These are phyloP conservation scores for Caloboletus firmus DNA, from an alignment of 1,284 basidiomycete species.

Conservation along the genomic window DNA sequence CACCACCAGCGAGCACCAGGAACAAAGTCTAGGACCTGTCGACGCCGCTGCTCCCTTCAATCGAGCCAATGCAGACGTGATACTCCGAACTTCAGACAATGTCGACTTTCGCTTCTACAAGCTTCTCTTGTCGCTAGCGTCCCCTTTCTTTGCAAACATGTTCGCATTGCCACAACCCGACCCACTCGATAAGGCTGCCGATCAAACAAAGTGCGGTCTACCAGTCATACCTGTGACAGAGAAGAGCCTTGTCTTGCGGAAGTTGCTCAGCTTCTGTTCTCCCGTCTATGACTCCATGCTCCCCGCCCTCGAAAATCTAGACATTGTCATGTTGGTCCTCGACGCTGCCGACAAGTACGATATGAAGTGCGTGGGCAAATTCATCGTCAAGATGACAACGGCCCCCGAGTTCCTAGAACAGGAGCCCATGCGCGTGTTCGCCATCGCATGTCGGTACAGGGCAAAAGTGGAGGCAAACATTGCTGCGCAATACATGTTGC, in stretches of 20 bases:
- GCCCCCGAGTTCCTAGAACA: slow-evolving; percentile 42
- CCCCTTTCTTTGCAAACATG: slow-evolving; percentile 45
- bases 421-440: slow-evolving; percentile 52
- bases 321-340: slow-evolving; percentile 36
- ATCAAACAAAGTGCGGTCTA: slow-evolving; percentile 33
- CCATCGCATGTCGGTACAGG: slow-evolving; percentile 48
- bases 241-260: slow-evolving; percentile 29
- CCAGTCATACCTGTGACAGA: slow-evolving; percentile 37
- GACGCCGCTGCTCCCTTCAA: slow-evolving; percentile 36
- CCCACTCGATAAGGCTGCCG: slow-evolving; percentile 27
- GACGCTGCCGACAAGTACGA: slow-evolving; percentile 40
- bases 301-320: slow-evolving; percentile 31
- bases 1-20: neutral
- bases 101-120: slow-evolving; percentile 42
- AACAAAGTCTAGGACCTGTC: slow-evolving; percentile 12
- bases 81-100: slow-evolving; percentile 40
- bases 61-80: slow-evolving; percentile 37
- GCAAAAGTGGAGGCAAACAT: slow-evolving; percentile 43
- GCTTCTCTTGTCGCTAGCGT: slow-evolving; percentile 39
- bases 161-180: slow-evolving; percentile 39
- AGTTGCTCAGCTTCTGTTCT: slow-evolving; percentile 34
- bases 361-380: slow-evolving; percentile 38
- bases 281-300: slow-evolving; percentile 32
- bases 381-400: slow-evolving; percentile 38
- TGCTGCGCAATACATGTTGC: slow-evolving; percentile 46